These are phyloP conservation scores for Pythium brassicae DNA, from an alignment of 352 stramenopile species.

Conservation along the genomic window DNA sequence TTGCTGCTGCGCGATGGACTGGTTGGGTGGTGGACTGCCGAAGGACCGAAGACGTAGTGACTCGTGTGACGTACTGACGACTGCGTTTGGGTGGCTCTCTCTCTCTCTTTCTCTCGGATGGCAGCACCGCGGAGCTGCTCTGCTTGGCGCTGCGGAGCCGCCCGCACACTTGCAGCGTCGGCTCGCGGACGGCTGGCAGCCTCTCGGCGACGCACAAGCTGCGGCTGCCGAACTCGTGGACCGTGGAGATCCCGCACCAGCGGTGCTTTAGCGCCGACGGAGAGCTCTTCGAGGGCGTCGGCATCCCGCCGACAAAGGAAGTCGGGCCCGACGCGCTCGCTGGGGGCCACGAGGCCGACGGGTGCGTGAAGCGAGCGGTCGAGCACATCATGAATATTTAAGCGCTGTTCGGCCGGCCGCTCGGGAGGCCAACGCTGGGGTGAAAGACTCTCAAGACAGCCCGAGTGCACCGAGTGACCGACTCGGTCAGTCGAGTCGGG, in stretches of 20 bases:
- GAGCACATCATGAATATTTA: constrained; percentile 65
- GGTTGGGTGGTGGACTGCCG: no score
- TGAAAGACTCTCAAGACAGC: no score
- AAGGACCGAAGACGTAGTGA: no score
- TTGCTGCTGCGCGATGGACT: no score
- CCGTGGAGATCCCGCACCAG: constrained; percentile 71
- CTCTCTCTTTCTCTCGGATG: constrained; percentile 1
- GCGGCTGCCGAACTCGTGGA: constrained; percentile 81
- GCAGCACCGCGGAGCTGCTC: constrained; percentile 67
- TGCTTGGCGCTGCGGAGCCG: constrained; percentile 63
- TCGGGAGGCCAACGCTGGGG: no score
- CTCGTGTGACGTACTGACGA: background rate
- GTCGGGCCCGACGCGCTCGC: constrained; percentile 15
- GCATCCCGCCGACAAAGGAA: constrained; percentile 52
- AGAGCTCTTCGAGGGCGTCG: constrained; percentile 50
- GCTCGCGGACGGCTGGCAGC: constrained; percentile 48
- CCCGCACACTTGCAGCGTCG: constrained; percentile 56
- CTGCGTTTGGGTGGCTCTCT: background rate
- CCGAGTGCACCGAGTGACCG: no score
- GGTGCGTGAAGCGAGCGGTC: constrained; percentile 64
- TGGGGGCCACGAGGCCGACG: constrained; percentile 32
- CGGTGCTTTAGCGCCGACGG: constrained; percentile 65
- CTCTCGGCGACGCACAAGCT: constrained; percentile 59
- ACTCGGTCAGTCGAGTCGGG: background rate
- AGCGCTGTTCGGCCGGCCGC: no score